Evolutionary conservation across 2,329 filamentous ascomycete genomes (phyloP), one percentile per base, ranked within the genome.

Genomic region (Didymella lethalis): DNA sequence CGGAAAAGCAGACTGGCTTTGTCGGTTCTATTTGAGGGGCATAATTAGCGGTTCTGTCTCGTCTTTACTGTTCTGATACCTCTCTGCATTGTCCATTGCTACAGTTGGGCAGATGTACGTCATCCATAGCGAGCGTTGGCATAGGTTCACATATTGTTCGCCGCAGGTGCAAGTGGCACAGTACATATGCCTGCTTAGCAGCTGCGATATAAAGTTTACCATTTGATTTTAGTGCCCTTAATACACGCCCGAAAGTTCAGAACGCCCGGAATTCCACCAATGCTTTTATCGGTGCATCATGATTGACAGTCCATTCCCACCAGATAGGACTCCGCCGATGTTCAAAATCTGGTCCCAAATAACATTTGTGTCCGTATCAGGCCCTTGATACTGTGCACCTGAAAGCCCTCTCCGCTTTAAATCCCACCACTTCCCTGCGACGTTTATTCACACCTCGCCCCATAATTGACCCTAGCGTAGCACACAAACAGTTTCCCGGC

Each of bases 21-120:
- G 46, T 54, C 50, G 31, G 34, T 47, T 51, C 51, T 31, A 43
- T 50, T 54, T n/a, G 32, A 54, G 46, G 45, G 46, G 51, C 47
- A 54, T 54, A 59, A 50, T 54, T 54, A 59, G 56, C 56, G 56
- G 56, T 51, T 59, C 41, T 48, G 56, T 59, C 50, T 59, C 41
- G 47, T 59, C 34, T 59, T 54, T 49, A 34, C 51, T 54, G 56
- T 59, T 59, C 56, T 54, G 56, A 59, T 59, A 59, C 56, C 56
- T 59, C 50, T 54, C 56, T 59, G 56, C 56, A 49, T 54, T 32
- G 56, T 48, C 56, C 49, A 59, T 54, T 50, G 50, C 54, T 54
- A 54, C 45, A 40, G 49, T 46, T 58, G 41, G 32, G 56, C 56
- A 54, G 46, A 59, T 49, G 55, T 46, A 49, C 48, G 50, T 59